Percentiles rank a stretch among this genome's conserved stretches.
These are phyloP conservation scores for Phellinidium pouzarii DNA, from an alignment of 1,284 basidiomycete genomes.

Conservation along the genomic window DNA sequence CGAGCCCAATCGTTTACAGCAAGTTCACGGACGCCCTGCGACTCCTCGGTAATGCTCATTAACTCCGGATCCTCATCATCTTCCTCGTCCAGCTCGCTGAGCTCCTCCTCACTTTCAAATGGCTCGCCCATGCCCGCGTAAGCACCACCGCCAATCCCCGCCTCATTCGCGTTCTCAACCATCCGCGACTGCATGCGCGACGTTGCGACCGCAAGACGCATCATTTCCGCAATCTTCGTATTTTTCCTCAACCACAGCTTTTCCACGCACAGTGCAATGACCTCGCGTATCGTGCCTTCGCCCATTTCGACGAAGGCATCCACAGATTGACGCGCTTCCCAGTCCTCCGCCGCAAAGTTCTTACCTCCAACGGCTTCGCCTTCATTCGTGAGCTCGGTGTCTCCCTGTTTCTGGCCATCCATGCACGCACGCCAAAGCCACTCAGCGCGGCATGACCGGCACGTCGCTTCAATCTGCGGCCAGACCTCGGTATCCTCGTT, in stretches of 20 bases:
- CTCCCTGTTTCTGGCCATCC: constrained; percentile 21
- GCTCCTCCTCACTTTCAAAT: constrained; percentile 19
- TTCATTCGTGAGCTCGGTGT: constrained; percentile 39
- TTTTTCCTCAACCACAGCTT: constrained; percentile 59
- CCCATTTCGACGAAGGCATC: constrained; percentile 64
- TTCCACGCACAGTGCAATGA: constrained; percentile 55
- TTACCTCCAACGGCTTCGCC: constrained; percentile 52
- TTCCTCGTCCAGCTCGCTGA: constrained; percentile 17
- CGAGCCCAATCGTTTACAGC: constrained; percentile 70
- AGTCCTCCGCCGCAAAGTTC: constrained; percentile 38
- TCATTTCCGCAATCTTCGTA: constrained; percentile 58
- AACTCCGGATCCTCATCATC: constrained; percentile 49
- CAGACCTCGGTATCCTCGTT: constrained; percentile 67
- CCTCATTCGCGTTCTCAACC: constrained; percentile 22
- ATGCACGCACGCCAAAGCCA: constrained; percentile 45
- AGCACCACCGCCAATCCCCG: constrained; percentile 19
- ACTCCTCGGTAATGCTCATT: constrained; percentile 53
- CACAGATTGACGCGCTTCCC: constrained; percentile 57
- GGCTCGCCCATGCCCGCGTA: constrained; percentile 6
- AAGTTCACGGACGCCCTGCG: constrained; percentile 51
- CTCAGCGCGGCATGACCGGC: constrained; percentile 54
- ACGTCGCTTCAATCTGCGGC: constrained; percentile 58
- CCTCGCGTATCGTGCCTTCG: constrained; percentile 59
- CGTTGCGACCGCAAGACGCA: constrained; percentile 59
- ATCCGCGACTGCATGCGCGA: constrained; percentile 35